phyloP scores from a whole-genome alignment of 2,329 filamentous ascomycete genomes.

The Claviceps sorghi region DNA sequence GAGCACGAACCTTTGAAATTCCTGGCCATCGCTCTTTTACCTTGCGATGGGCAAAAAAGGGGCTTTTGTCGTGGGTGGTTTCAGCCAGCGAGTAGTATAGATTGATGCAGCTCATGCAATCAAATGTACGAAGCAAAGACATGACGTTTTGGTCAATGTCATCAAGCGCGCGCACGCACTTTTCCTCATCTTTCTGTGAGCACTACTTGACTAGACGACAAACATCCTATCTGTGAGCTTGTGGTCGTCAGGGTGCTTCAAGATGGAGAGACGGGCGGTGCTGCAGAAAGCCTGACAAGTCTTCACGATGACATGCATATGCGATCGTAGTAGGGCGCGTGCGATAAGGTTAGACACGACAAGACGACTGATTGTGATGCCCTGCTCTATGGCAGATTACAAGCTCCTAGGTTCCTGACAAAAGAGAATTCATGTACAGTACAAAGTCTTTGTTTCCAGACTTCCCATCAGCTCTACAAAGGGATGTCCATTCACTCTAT shows the following conservation, averaged over 20 bases:
- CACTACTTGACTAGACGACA: neutral
- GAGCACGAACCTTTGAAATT: neutral
- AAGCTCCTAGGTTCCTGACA: slow-evolving; percentile 2
- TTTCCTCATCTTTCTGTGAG: neutral
- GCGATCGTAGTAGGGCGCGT: neutral
- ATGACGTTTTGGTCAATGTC: neutral
- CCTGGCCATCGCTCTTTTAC: neutral
- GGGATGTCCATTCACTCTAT: slow-evolving; percentile 30
- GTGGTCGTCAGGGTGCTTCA: neutral
- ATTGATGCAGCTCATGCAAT: slow-evolving; percentile 11
- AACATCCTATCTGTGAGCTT: neutral
- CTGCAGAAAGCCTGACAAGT: neutral
- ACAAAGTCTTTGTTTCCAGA: neutral
- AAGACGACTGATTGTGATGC: neutral
- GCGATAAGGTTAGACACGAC: neutral
- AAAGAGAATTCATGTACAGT: slow-evolving; percentile 7
- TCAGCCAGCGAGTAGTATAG: neutral
- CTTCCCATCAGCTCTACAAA: neutral
- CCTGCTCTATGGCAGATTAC: neutral
- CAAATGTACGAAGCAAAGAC: slow-evolving; percentile 6
- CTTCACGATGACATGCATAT: neutral
- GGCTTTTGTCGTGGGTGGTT: neutral
- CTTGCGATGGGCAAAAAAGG: neutral
- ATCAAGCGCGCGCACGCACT: neutral
- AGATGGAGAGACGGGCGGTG: neutral